Percentiles rank a stretch among this genome's conserved stretches.
These are phyloP conservation scores for Syzygium jambos DNA, from an alignment of 345 rosid genomes.

Conservation along the genomic window DNA sequence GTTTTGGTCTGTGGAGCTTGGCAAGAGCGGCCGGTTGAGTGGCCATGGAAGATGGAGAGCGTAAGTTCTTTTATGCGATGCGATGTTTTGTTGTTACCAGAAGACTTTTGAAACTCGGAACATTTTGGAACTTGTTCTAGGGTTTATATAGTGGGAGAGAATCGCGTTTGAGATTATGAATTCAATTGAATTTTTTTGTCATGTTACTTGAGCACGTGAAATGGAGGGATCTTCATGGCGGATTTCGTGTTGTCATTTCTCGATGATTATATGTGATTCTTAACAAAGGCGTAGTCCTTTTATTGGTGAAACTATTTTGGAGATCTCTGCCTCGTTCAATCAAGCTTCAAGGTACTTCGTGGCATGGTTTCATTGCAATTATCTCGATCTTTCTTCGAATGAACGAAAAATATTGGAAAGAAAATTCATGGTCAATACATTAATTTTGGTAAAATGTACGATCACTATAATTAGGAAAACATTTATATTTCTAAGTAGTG, in stretches of 20 bases:
- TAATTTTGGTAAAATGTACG: background rate
- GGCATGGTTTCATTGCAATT: rapidly evolving
- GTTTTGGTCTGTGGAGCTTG: background rate
- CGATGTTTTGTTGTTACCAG: background rate
- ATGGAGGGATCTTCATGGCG: background rate
- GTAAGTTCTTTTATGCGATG: background rate
- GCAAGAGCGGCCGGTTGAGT: background rate
- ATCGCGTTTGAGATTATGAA: no score
- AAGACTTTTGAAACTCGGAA: background rate
- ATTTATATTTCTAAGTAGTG: background rate
- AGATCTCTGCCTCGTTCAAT: background rate
- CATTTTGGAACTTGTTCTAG: background rate
- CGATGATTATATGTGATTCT: background rate
- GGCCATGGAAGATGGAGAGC: slow-evolving; percentile 1
- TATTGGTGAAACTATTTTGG: background rate
- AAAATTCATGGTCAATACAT: background rate
- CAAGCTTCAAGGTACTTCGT: rapidly evolving
- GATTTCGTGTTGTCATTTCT: background rate
- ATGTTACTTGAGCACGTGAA: background rate
- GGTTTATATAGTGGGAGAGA: background rate
- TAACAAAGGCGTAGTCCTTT: background rate
- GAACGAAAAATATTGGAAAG: background rate
- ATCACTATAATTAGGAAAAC: background rate
- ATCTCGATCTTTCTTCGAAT: rapidly evolving
- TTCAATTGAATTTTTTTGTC: background rate